Percentiles rank a stretch among this genome's conserved stretches.
phyloP scores from a whole-genome alignment of 2,329 filamentous ascomycete species.

The Dryadomyces quercivorus region DNA sequence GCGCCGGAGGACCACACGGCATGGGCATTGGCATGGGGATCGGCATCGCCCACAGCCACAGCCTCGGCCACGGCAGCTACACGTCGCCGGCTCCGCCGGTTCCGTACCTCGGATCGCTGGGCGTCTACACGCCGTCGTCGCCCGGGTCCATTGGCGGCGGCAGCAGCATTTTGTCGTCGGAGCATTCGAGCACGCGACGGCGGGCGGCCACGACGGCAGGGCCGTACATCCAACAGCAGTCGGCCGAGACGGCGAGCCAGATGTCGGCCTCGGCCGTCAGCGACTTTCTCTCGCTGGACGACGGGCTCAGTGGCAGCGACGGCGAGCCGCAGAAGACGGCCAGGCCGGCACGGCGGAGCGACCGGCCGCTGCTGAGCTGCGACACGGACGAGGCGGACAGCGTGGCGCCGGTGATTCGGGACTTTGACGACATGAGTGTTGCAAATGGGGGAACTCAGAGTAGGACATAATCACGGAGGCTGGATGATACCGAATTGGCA shows the following conservation, averaged over 20 bases:
- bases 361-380: constrained; percentile 11
- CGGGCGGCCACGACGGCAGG: constrained; percentile 5
- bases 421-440: constrained; percentile 25
- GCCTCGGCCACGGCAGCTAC: too few species aligned
- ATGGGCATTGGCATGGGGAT: background rate
- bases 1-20: background rate
- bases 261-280: constrained; percentile 1
- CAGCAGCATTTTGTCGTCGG: constrained; percentile 16
- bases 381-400: constrained; percentile 13
- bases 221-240: background rate
- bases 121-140: constrained; percentile 10
- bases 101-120: constrained; percentile 8
- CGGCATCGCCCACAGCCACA: too few species aligned
- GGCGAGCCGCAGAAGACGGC: background rate
- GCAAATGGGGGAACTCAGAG: too few species aligned
- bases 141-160: background rate
- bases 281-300: constrained; percentile 16
- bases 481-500: background rate
- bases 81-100: background rate
- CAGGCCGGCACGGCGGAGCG: background rate
- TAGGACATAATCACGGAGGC: too few species aligned
- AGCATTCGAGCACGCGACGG: constrained; percentile 16
- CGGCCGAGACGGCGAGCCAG: constrained; percentile 13
- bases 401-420: constrained; percentile 20
- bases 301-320: constrained; percentile 6